Base-by-base conservation (phyloP, 2,329 filamentous ascomycete species). In the Lasiodiplodia citricola region DNA sequence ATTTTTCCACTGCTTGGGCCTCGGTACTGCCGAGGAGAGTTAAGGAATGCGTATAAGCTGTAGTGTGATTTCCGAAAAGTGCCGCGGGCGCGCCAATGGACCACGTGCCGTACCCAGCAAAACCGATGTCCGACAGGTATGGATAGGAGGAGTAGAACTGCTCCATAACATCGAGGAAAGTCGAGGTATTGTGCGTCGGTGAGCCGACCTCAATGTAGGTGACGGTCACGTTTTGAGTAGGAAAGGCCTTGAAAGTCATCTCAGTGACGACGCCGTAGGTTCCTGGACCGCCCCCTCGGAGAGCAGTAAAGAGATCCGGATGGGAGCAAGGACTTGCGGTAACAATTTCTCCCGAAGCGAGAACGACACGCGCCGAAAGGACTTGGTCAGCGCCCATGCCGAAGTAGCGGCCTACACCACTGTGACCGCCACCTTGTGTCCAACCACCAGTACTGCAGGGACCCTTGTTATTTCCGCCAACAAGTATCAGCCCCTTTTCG, bases 241-340 rank as follows among this genome's bases (percentile, higher is more conserved):
- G 23, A 21, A 60, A 60, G 3, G 38, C 56, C 62, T 73, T 74
- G 4, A 76, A 71, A 3, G 78, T 80, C 56, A 77, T 56, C 2
- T 75, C 75, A 11, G 75, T 62, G 18, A 79, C 75, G 23, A 79
- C 72, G 14, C 73, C 78, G 58, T 74, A 80, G 1, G 74, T 78
- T 25, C 74, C 75, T 4, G 75, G 75, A 1, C 77, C 77, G 31
- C 77, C 78, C 7, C 75, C 75, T 11, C 70, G 72, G 1, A 80
- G 70, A 11, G 78, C 79, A 76, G 77, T 80, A 71, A 78, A 80
- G 1, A 79, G 73, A 55, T 79, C 78, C 2, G 71, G 47, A 66
- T 79, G 76, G n/a, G 75, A 52, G 8, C 70, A 73, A 14, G 73
- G 66, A 2, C 75, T 73, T 2, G 77, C 77, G 28, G 67, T 75